Percentiles rank a stretch among this genome's conserved stretches.
Evolutionary conservation across 495 filamentous ascomycete species (phyloP).

Genomic region (Neurospora pannonica): DNA sequence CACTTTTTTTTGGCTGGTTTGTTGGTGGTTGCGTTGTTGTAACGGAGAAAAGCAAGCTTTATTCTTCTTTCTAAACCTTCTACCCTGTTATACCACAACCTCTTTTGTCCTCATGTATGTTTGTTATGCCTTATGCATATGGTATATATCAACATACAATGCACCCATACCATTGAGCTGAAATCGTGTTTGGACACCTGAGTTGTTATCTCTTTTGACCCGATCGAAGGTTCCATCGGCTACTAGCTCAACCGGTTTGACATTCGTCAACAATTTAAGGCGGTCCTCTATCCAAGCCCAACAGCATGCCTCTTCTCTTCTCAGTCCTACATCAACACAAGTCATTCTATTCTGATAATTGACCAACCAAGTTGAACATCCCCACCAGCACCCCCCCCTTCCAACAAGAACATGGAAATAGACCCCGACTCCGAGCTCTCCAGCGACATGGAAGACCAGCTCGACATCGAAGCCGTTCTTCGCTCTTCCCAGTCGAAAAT

Average conservation of each 20-base stretch:
- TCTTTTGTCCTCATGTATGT: neutral
- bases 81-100: neutral
- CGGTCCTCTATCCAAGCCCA: neutral
- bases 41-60: neutral
- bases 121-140: neutral
- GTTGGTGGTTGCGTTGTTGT: neutral
- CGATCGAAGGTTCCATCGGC: neutral
- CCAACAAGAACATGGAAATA: no score
- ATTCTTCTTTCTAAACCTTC: neutral
- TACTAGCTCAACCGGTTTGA: neutral
- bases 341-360: neutral
- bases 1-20: neutral
- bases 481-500: fast-evolving
- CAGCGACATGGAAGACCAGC: neutral
- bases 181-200: neutral
- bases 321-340: neutral
- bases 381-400: no score
- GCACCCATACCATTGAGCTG: neutral
- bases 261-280: neutral
- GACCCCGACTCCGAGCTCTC: neutral
- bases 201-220: neutral
- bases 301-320: neutral
- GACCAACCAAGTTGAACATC: neutral
- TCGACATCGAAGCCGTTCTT: neutral
- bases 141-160: neutral